phyloP scores from a whole-genome alignment of 2,329 filamentous ascomycete species.

The Fusarium heterosporum region DNA sequence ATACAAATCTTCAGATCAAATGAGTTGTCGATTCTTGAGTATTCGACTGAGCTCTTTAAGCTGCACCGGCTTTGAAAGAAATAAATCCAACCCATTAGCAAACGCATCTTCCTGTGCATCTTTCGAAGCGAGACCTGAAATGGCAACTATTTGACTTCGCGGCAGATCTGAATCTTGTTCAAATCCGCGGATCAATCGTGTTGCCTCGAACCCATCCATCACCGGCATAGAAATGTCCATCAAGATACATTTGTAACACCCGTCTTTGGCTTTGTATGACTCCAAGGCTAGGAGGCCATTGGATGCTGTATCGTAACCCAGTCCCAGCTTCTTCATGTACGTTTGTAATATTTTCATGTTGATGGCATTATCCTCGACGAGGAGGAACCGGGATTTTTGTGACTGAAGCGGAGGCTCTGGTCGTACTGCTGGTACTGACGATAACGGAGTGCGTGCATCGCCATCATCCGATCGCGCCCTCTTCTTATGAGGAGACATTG shows the following conservation, averaged over 20 bases:
- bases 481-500: constrained; percentile 13
- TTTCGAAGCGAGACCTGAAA: constrained; percentile 64
- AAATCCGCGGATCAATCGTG: constrained; percentile 60
- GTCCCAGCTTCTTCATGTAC: constrained; percentile 52
- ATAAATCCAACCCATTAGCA: constrained; percentile 65
- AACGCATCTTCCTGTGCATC: constrained; percentile 65
- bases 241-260: constrained; percentile 50
- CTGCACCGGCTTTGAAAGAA: constrained; percentile 66
- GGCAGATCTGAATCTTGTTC: constrained; percentile 57
- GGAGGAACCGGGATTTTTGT: constrained; percentile 43
- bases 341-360: constrained; percentile 53
- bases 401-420: background rate
- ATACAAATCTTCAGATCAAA: background rate
- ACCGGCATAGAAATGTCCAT: constrained; percentile 70
- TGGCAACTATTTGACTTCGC: constrained; percentile 61
- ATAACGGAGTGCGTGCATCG: constrained; percentile 1
- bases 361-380: constrained; percentile 58
- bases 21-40: constrained; percentile 22
- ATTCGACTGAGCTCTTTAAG: constrained; percentile 53
- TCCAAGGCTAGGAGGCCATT: constrained; percentile 53
- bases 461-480: constrained; percentile 10
- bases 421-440: background rate
- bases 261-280: constrained; percentile 41
- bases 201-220: constrained; percentile 66
- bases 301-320: constrained; percentile 45